These are phyloP conservation scores for Brachypodium distachyon DNA, from an alignment of 202 grass and related monocot genomes.

Conservation along the genomic window DNA sequence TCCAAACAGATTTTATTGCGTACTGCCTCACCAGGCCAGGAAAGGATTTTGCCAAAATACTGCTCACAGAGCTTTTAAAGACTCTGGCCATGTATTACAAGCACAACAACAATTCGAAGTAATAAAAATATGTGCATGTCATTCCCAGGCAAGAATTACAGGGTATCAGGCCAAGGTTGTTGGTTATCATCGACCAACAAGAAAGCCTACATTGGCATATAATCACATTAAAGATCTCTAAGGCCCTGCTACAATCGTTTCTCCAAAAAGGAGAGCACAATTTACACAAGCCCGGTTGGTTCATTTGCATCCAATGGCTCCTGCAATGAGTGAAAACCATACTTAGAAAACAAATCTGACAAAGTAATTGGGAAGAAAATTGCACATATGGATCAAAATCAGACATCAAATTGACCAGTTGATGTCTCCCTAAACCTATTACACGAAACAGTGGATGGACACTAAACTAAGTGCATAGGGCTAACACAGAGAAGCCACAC, in stretches of 20 bases:
- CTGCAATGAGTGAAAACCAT: background rate
- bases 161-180: background rate
- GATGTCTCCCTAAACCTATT: too few species aligned
- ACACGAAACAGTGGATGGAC: too few species aligned
- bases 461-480: too few species aligned
- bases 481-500: too few species aligned
- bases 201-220: background rate
- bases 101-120: background rate
- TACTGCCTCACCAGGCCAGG: background rate
- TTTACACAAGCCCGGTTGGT: background rate
- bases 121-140: background rate
- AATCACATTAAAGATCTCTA: constrained; percentile 1
- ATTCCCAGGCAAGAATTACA: background rate
- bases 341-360: background rate
- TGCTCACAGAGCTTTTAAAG: background rate
- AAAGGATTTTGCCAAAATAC: too few species aligned
- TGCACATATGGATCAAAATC: too few species aligned
- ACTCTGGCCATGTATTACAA: background rate
- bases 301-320: background rate
- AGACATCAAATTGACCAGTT: too few species aligned
- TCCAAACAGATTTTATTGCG: background rate
- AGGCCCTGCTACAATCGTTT: background rate
- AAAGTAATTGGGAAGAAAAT: background rate
- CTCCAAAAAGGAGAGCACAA: background rate
- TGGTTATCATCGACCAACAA: background rate